These are phyloP conservation scores for Solanum pennellii DNA, from an alignment of 257 asterid genomes.

Conservation along the genomic window DNA sequence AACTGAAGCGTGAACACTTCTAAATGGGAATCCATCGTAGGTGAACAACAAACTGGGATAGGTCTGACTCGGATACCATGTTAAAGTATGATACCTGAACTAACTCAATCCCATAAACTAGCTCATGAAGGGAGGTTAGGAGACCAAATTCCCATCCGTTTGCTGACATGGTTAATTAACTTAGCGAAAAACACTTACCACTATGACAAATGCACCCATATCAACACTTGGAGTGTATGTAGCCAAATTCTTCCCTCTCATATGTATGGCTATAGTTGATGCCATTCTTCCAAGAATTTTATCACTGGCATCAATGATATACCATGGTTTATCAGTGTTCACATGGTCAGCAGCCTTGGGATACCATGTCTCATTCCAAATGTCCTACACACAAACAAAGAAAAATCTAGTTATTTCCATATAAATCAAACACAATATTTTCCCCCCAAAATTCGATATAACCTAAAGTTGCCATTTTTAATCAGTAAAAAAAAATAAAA, in stretches of 20 bases:
- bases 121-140: too few relatives aligned
- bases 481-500: too few relatives aligned
- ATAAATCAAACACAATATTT: background rate
- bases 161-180: too few relatives aligned
- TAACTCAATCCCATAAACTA: too few relatives aligned
- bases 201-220: constrained; percentile 95
- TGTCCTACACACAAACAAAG: constrained; percentile 43
- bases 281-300: constrained; percentile 91
- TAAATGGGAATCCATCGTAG: too few relatives aligned
- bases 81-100: too few relatives aligned
- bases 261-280: constrained; percentile 76
- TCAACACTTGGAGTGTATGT: constrained; percentile 96
- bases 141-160: too few relatives aligned
- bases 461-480: too few relatives aligned
- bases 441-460: background rate
- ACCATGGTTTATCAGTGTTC: constrained; percentile 79
- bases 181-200: constrained; percentile 28
- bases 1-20: too few relatives aligned
- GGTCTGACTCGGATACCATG: too few relatives aligned
- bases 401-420: background rate
- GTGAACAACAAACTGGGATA: too few relatives aligned
- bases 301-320: constrained; percentile 82
- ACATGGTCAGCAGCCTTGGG: constrained; percentile 92
- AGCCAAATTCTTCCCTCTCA: constrained; percentile 87
- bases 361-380: constrained; percentile 94